Evolutionary conservation across 2,329 filamentous ascomycete species (phyloP).

Genomic region (Colletotrichum sp.): DNA sequence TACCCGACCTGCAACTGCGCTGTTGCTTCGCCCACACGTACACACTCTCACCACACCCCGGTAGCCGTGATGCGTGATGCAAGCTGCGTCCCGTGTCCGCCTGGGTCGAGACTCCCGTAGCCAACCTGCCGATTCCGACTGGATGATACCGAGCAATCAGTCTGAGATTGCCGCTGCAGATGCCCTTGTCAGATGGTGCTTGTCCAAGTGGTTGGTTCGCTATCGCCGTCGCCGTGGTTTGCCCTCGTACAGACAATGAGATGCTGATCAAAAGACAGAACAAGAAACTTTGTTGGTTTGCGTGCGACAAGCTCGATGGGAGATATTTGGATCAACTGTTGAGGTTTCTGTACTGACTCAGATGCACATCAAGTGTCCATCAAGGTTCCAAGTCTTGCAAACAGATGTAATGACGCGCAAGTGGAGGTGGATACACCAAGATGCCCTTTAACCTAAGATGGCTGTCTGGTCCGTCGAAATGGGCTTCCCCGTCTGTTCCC

Average conservation of each 20-base stretch:
- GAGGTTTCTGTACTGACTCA: slow-evolving; percentile 9
- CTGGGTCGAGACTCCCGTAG: not conserved
- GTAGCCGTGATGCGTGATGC: not conserved
- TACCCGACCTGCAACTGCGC: not conserved
- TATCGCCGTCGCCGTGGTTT: not conserved
- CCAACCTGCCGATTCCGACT: not conserved
- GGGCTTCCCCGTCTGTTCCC: not conserved
- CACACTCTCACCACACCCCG: not conserved
- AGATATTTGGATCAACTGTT: slow-evolving; percentile 11
- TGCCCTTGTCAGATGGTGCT: not conserved
- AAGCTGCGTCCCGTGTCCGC: not conserved
- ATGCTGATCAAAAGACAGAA: not conserved
- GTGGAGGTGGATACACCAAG: slow-evolving; percentile 3
- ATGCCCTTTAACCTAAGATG: not conserved
- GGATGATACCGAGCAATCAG: not conserved
- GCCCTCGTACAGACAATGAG: not conserved
- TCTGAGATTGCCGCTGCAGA: not conserved
- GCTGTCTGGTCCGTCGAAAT: not conserved
- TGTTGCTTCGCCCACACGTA: not conserved
- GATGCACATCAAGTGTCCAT: not conserved
- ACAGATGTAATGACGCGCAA: not conserved
- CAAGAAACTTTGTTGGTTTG: not conserved
- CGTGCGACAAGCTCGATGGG: slow-evolving; percentile 1
- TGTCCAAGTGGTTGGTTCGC: not conserved
- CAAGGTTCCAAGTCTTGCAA: slow-evolving; percentile 13